Percentiles rank a stretch among this genome's conserved stretches.
Evolutionary conservation across 2,329 filamentous ascomycete species (phyloP).

Genomic region (Colletotrichum spaethianum): DNA sequence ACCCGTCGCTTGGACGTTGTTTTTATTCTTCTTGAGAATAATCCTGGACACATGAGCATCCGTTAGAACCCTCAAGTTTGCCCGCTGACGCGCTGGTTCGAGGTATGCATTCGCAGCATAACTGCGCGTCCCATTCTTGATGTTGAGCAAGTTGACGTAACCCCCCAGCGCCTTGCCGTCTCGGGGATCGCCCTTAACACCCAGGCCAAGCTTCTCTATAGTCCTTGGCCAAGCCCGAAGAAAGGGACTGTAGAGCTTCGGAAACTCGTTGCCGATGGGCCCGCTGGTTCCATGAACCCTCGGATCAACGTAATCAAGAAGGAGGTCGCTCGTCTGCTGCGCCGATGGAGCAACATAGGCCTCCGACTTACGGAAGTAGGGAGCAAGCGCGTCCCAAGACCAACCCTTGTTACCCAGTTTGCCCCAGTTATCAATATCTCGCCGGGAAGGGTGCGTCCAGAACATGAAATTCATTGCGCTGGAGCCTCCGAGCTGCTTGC

Average conservation of each 20-base stretch:
- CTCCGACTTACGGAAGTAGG: slow-evolving; percentile 29
- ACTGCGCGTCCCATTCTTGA: slow-evolving; percentile 46
- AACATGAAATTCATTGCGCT: slow-evolving; percentile 73
- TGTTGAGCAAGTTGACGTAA: slow-evolving; percentile 40
- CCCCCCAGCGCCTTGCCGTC: slow-evolving; percentile 41
- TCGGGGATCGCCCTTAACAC: slow-evolving; percentile 41
- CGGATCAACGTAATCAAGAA: slow-evolving; percentile 12
- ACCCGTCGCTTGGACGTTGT: slow-evolving; percentile 39
- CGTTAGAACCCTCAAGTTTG: slow-evolving; percentile 47
- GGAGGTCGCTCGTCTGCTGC: slow-evolving; percentile 17
- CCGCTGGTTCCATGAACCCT: slow-evolving; percentile 23
- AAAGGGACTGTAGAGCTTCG: slow-evolving; percentile 17
- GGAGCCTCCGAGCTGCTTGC: slow-evolving; percentile 69
- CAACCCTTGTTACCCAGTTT: slow-evolving; percentile 71
- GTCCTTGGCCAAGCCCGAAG: slow-evolving; percentile 32
- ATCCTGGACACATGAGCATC: slow-evolving; percentile 42
- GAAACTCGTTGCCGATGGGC: slow-evolving; percentile 24
- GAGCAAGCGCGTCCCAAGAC: slow-evolving; percentile 62
- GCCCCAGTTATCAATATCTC: slow-evolving; percentile 71
- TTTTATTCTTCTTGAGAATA: slow-evolving; percentile 36
- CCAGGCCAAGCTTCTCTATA: slow-evolving; percentile 38
- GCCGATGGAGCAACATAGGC: slow-evolving; percentile 12
- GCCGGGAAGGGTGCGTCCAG: slow-evolving; percentile 60
- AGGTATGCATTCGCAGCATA: slow-evolving; percentile 46
- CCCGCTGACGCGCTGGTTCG: slow-evolving; percentile 31